A percentile compares a stretch with the other conserved stretches of the same genome.
Conservation (phyloP, 2,329 filamentous ascomycete genomes). For the Fusarium acutatum region DNA sequence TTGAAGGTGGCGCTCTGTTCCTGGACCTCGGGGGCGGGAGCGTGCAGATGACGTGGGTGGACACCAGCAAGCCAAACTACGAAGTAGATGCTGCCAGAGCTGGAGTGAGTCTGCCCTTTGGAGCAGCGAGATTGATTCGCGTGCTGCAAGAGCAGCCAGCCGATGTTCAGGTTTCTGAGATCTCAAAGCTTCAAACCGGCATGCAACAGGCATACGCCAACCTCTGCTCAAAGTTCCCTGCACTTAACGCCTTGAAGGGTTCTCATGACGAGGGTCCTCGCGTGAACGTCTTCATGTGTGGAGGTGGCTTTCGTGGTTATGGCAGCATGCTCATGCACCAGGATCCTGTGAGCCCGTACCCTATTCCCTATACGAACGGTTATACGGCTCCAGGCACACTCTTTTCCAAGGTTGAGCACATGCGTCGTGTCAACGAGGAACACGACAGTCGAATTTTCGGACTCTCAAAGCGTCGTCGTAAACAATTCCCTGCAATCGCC, state of each 20-base stretch:
- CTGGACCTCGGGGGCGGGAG: constrained; percentile 85
- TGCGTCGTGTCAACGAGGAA: constrained; percentile 60
- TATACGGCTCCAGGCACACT: constrained; percentile 71
- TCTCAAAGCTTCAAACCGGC: constrained; percentile 62
- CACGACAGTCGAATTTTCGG: constrained; percentile 72
- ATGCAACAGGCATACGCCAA: constrained; percentile 68
- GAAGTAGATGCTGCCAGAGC: constrained; percentile 62
- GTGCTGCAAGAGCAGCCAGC: constrained; percentile 54
- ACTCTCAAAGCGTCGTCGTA: constrained; percentile 79
- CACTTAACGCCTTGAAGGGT: constrained; percentile 53
- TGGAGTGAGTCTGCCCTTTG: constrained; percentile 68
- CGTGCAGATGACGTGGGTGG: constrained; percentile 71
- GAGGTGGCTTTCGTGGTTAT: constrained; percentile 90
- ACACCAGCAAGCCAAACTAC: constrained; percentile 58
- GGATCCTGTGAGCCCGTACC: constrained; percentile 78
- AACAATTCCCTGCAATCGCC: constrained; percentile 85
- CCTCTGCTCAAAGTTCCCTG: constrained; percentile 59
- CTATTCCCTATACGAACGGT: constrained; percentile 82
- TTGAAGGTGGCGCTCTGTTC: constrained; percentile 74
- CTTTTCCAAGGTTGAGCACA: constrained; percentile 65
- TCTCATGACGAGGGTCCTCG: constrained; percentile 51
- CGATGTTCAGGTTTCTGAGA: constrained; percentile 56
- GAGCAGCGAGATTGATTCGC: constrained; percentile 65
- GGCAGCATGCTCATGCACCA: constrained; percentile 87
- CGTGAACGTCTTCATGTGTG: constrained; percentile 83